Evolutionary conservation across 2,329 filamentous ascomycete species (phyloP).

Genomic region (Cytospora piceicola): DNA sequence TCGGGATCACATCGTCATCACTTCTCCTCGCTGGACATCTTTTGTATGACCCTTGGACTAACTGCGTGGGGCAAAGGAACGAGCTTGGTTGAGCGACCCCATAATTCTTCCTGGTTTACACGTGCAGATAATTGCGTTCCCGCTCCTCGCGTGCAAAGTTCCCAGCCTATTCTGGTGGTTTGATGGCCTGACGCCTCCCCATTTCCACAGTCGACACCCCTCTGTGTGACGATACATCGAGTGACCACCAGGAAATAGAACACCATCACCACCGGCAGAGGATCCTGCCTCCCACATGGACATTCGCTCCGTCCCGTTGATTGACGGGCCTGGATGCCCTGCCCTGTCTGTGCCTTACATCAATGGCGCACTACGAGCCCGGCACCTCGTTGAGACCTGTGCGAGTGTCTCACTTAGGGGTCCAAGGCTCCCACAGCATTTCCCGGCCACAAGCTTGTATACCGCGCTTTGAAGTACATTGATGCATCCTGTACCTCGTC

Average conservation of each 20-base stretch:
- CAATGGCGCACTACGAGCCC: not conserved
- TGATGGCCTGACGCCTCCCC: conserved; percentile 11
- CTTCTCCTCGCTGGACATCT: not conserved
- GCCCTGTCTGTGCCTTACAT: not conserved
- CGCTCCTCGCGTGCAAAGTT: conserved; percentile 14
- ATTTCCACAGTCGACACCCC: conserved; percentile 7
- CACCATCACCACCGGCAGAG: not conserved
- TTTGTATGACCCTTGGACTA: not conserved
- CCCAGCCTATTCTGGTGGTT: not conserved
- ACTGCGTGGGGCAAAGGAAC: conserved; percentile 12
- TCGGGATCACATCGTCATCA: not conserved
- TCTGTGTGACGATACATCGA: conserved; percentile 7
- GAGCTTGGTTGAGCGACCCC: conserved; percentile 2
- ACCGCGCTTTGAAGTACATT: not conserved
- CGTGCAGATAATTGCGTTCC: conserved; percentile 20
- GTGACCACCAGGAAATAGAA: conserved; percentile 2
- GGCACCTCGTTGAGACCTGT: not conserved
- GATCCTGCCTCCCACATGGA: not conserved
- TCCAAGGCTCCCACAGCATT: not conserved
- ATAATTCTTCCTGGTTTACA: conserved; percentile 10
- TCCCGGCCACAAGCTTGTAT: not conserved
- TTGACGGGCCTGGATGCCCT: not conserved
- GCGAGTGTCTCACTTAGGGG: not conserved
- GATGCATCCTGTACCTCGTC: not conserved
- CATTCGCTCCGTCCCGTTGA: not conserved